Base-by-base conservation (phyloP, 2,329 filamentous ascomycete genomes). In the Aureobasidium zeae region DNA sequence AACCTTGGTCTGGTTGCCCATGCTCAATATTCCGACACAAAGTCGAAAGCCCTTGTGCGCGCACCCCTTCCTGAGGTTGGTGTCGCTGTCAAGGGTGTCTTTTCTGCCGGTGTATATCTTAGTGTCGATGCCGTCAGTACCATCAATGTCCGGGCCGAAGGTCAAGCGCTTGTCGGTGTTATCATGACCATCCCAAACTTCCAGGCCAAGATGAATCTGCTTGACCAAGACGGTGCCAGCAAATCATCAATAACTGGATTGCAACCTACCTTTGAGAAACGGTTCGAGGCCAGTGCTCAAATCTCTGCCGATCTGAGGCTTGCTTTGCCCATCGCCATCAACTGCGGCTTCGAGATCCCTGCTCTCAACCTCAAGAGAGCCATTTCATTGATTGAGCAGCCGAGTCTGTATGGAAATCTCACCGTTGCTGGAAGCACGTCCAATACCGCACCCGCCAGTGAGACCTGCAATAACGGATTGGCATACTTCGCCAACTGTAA, bases 111-210 rank as follows among this genome's bases (percentile, higher is more conserved):
- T 3, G 39, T 43, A 2, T 43, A 34, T 13, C 13, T 43, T 2
- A 33, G 20, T 12, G 39, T 43, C 9, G 39, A 43, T 12, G 39
- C 39, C 15, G 30, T 34, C 13, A 34, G 30, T 12, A 34, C 39
- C 4, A 22, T 43, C n/a, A 19, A 22, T 10, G 30, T 43, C 6
- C 3, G 13, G 2, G 39, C 39, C 5, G 21, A 34, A 15, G 39
- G 39, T 3, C 15, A 43, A 22, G 39, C 22, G 7, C 29, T 34
- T 20, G 39, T 43, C 4, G 39, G 39, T 21, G 39, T 43, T 11
- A 21, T 34, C 39, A 43, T 43, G 39, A 43, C 29, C 12, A 43
- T 43, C 28, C 39, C 39, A 3, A 34, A 34, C 15, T 43, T 43
- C 30, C 29, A 34, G 21, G 39, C 39, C n/a, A 43, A 25, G 3